Base-by-base conservation (phyloP, 139 green algal species). In the Astrephomene gubernaculifera region DNA sequence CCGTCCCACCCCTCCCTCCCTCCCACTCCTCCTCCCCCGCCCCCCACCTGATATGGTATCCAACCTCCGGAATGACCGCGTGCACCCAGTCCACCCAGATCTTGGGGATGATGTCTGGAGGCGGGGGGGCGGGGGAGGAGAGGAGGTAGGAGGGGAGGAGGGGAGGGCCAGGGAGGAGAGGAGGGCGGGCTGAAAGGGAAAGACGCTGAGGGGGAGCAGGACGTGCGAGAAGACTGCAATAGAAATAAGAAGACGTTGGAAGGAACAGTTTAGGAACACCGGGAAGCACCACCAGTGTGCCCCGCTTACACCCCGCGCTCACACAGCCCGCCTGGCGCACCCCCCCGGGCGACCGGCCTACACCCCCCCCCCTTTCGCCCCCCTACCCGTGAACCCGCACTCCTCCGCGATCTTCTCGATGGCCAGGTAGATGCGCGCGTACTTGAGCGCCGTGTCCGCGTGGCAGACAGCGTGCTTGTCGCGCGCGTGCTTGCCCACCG, bases 61-160 rank as follows among this genome's bases (percentile, higher is more conserved):
- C 87, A 3, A 87, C 64, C 29, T 85, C 83, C 14, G 87, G 87
- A 4, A 91, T 83, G 71, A 91, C 71, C 22, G 75, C 87, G 41
- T 81, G 83, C 21, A 91, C 84, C 41, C 61, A 84, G 36, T 87
- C 82, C 63, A 91, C 87, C 87, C 87, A 91, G 44, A 91, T 64
- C 72, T 91, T 89, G 52, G 87, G 87, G 0, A 89, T 35, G 35
- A 91, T 86, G 61, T 91, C 87, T 89, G 83, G 5, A 31, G 41
- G 33, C 14, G 6, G 36, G 4, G 8, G 35, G 35, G 14, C 4
- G 12, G 10, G 36, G 35, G 12, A n/a, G n/a, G n/a, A n/a, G 63
- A 9, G 41, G 41, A 79, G 43, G 45, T 17, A 27, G 12, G 49
- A 44, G 44, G 31, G 25, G 41, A 6, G 19, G 1, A 53, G 38